Evolutionary conservation across 176 grass and related monocot genomes (phyloP).

Genomic region (Oryza glumipatula): DNA sequence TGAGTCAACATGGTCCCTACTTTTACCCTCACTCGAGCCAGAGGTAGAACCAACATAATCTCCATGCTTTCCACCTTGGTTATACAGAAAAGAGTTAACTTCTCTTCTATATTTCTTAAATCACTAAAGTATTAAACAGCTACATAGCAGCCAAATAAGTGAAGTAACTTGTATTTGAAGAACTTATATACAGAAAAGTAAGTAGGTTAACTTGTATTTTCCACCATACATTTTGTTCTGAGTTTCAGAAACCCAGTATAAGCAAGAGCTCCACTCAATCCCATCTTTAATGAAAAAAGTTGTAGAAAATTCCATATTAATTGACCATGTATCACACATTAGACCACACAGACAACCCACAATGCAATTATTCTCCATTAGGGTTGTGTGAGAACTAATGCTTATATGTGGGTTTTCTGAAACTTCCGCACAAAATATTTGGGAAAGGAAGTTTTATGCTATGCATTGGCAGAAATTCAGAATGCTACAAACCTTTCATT

Average conservation of each 20-base stretch:
- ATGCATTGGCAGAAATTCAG: background rate
- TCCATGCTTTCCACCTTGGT: conserved; percentile 43
- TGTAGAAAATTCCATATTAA: background rate
- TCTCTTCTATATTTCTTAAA: conserved; percentile 24
- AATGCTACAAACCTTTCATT: background rate
- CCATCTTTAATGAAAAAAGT: background rate
- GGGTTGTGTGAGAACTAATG: no score
- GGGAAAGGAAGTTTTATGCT: background rate
- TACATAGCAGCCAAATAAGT: background rate
- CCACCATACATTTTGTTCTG: background rate
- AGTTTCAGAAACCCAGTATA: background rate
- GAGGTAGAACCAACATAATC: conserved; percentile 41
- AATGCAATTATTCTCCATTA: background rate
- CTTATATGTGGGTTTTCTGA: background rate
- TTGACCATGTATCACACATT: background rate
- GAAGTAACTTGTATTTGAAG: background rate
- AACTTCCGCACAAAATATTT: background rate
- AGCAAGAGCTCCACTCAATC: background rate
- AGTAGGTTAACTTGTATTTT: conserved; percentile 3
- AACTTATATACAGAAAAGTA: background rate
- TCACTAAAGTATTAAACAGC: conserved; percentile 34
- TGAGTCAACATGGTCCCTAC: conserved; percentile 35
- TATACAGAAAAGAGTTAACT: conserved; percentile 34
- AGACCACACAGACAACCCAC: background rate
- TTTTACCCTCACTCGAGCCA: conserved; percentile 42